Conservation (phyloP, 1,284 basidiomycete species). For the Xerocomus cyaneibrunnescens region DNA sequence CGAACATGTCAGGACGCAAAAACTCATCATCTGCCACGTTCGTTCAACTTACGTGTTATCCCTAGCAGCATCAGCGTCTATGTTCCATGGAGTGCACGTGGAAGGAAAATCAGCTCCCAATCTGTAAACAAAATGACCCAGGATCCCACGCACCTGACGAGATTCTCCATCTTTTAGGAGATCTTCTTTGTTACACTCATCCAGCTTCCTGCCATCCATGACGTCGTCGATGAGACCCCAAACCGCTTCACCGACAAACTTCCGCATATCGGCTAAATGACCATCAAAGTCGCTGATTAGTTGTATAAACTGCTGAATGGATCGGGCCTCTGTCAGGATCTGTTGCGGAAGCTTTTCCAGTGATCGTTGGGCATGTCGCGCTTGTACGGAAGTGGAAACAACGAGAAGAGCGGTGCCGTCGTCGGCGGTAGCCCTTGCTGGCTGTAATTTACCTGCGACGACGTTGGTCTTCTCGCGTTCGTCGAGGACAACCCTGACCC, state of each 20-base stretch:
- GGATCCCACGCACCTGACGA: constrained; percentile 47
- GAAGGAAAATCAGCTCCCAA: too few relatives aligned
- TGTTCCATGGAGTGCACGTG: background rate
- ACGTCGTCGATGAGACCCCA: constrained; percentile 50
- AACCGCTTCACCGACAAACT: constrained; percentile 40
- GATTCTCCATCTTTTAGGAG: constrained; percentile 50
- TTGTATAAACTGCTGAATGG: constrained; percentile 48
- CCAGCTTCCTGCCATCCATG: constrained; percentile 40
- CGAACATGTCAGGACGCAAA: background rate
- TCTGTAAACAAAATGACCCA: background rate
- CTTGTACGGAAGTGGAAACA: constrained; percentile 5
- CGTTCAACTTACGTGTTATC: constrained; percentile 48
- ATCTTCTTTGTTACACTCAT: constrained; percentile 44
- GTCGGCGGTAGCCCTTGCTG: background rate
- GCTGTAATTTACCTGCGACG: background rate
- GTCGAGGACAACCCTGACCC: background rate
- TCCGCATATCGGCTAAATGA: constrained; percentile 15
- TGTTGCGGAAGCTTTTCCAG: constrained; percentile 51
- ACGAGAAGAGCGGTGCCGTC: background rate
- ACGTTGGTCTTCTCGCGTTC: constrained; percentile 5
- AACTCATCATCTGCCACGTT: background rate
- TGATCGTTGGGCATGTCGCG: constrained; percentile 28
- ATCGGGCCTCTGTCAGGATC: constrained; percentile 46
- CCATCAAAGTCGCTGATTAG: constrained; percentile 37
- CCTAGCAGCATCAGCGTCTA: constrained; percentile 53